Evolutionary conservation across 352 stramenopile species (phyloP), one percentile per base, ranked within the genome.

Genomic region (Halophytophthora polymorphica): DNA sequence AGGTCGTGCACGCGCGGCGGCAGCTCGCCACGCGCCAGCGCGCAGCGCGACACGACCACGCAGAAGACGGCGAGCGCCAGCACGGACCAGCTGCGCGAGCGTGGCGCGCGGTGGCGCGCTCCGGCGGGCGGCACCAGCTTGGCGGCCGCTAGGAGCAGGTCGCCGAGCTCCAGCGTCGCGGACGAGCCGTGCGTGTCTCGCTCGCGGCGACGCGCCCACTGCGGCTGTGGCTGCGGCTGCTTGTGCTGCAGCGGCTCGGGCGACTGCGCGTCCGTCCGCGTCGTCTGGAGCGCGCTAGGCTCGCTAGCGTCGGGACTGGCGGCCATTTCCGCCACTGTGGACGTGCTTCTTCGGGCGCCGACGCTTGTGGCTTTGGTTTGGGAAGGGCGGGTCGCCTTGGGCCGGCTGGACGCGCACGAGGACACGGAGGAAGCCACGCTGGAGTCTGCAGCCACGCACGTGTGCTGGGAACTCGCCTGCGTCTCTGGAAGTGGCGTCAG

Each of bases 131-230:
- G 51, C 17, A 29, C 23, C 17, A 81, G 58, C 21, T 61, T 63
- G 13, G 64, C 58, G 11, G 77, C 34, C 2, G 64, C 51, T 21
- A 89, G 60, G 13, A 87, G 60, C n/a, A 77, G 50, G 49, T 89
- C 78, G 39, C 73, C 76, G 10, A 87, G 60, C 39, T 86, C 68
- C 39, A 73, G 66, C 2, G 62, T 70, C 25, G 63, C 43, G 6
- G 58, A 53, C 23, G 50, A 58, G 14, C 45, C 45, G 34, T 57
- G 49, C 11, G 28, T 48, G 11, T 22, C 15, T 64, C 34, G 43
- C 51, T 53, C 56, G 55, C 28, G 50, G 40, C 28, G 36, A 14
- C 18, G 46, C 7, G 25, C 25, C 25, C 25, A 31, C 4, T 31
- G 25, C 25, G 8, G 4, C 25, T 38, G 15, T 10, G 11, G 13